Percentiles rank a stretch among this genome's conserved stretches.
Conservation (phyloP, 1,284 basidiomycete species). For the Coniferiporia sulphurascens region DNA sequence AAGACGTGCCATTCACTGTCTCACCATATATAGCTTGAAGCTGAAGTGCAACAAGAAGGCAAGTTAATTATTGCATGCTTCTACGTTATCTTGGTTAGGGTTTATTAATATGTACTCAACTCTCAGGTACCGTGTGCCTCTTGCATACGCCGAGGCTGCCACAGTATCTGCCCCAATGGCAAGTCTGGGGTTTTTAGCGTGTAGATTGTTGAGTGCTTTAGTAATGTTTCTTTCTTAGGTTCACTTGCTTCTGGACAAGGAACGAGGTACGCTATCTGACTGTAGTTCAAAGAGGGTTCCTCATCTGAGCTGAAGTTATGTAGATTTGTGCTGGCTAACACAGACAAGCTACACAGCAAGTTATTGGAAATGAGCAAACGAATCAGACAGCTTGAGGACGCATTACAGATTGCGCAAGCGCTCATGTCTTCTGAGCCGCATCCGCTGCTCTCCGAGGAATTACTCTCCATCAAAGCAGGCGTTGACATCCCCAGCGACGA, state of each 20-base stretch:
- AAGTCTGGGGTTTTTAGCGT: neutral
- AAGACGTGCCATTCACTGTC: neutral
- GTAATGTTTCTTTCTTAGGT: neutral
- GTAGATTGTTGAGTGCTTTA: neutral
- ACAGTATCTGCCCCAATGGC: constrained; percentile 17
- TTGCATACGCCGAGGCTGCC: constrained; percentile 16
- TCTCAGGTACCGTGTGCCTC: constrained; percentile 14
- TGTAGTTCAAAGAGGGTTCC: neutral
- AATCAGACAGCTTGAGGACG: constrained; percentile 19
- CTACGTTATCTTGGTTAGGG: neutral
- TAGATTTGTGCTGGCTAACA: constrained; percentile 18
- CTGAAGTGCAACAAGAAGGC: constrained; percentile 19
- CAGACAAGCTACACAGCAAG: constrained; percentile 15
- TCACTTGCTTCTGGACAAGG: constrained; percentile 14
- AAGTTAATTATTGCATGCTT: neutral
- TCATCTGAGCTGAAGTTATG: neutral
- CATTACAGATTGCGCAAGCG: constrained; percentile 14
- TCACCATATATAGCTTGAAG: constrained; percentile 10
- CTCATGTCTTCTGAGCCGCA: constrained; percentile 7
- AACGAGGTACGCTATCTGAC: constrained; percentile 9
- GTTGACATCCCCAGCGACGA: constrained; percentile 2
- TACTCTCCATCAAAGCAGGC: constrained; percentile 11
- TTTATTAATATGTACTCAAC: too few species aligned
- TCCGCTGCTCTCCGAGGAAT: constrained; percentile 12
- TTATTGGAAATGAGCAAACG: constrained; percentile 18